Evolutionary conservation across 345 rosid genomes (phyloP).

Genomic region (Linum usitatissimum): DNA sequence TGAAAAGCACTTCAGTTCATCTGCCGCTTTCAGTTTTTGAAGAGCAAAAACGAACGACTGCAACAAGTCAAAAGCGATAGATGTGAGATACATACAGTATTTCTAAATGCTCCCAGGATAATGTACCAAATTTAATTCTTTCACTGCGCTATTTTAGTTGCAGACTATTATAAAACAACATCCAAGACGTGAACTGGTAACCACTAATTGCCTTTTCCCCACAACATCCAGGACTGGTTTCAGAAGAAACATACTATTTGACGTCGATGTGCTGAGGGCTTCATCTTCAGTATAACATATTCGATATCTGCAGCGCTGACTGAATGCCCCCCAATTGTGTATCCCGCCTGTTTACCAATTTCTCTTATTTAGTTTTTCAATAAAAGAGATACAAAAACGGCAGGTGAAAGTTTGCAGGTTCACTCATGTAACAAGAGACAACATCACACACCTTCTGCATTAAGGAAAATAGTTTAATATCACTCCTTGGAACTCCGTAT

Average conservation of each 20-base stretch:
- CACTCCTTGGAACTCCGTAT: slow-evolving; percentile 89
- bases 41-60: slow-evolving; percentile 50
- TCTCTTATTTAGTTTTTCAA: slow-evolving; percentile 9
- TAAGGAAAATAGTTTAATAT: slow-evolving; percentile 79
- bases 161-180: background rate
- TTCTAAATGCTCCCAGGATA: no score
- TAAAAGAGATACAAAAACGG: background rate
- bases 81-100: background rate
- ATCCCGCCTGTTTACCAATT: slow-evolving; percentile 41
- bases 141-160: background rate
- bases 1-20: slow-evolving; percentile 33
- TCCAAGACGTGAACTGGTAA: background rate
- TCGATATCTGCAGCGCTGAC: slow-evolving; percentile 52
- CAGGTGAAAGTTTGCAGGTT: background rate
- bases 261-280: slow-evolving; percentile 43
- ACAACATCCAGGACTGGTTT: background rate
- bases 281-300: slow-evolving; percentile 45
- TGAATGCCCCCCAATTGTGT: slow-evolving; percentile 47
- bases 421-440: background rate
- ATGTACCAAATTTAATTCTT: no score
- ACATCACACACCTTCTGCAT: slow-evolving; percentile 77
- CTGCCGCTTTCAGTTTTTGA: slow-evolving; percentile 42
- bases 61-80: background rate
- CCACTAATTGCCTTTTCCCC: background rate
- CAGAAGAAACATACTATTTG: slow-evolving; percentile 38